Base-by-base conservation (phyloP, 2,329 filamentous ascomycete genomes). In the Ceratocystiopsis minuta region DNA sequence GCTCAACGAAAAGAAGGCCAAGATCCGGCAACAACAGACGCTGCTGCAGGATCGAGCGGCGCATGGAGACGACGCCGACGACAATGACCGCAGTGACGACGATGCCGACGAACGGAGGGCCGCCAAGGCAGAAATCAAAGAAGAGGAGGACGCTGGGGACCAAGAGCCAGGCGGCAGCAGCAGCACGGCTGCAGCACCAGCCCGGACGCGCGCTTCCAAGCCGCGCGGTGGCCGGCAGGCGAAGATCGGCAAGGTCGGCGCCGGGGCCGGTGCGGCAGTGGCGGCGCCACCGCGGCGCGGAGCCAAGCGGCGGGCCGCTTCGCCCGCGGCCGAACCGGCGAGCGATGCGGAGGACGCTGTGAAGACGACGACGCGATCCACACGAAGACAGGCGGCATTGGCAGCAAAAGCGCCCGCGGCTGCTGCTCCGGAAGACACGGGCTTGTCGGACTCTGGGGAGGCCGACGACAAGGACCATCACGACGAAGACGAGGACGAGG, bases 1-100 rank as follows among this genome's bases (percentile, higher is more conserved):
- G 2, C 61, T 87, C 1, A 87, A 87, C 50, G 73, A 80, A 55
- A 88, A 88, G 62, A 87, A 87, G 57, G 63, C 78, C 41, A 86
- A 82, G 58, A 86, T 87, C 39, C 63, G 81, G 36, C 72, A 85
- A 51, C 80, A 85, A 57, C 75, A 80, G 51, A 67, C 70, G 34
- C 58, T 80, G 16, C 58, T 85, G 2, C 5, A 28, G 11, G 24
- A 28, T 6, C 24, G 7, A 28, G 11, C 24, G 18, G 56, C 61
- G 4, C 37, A 18, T 16, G 36, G 16, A 7, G 39, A 18, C 15
- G 40, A 15, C 10, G 28, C n/a, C n/a, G n/a, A n/a, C n/a, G n/a
- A n/a, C n/a, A n/a, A n/a, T n/a, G n/a, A n/a, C n/a, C n/a, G 16
- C 11, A 33, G 15, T 5, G 28, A 31, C 1, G 38, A 37, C 1